These are phyloP conservation scores for Amauroascus verrucosus DNA, from an alignment of 2,329 filamentous ascomycete species.

Conservation along the genomic window DNA sequence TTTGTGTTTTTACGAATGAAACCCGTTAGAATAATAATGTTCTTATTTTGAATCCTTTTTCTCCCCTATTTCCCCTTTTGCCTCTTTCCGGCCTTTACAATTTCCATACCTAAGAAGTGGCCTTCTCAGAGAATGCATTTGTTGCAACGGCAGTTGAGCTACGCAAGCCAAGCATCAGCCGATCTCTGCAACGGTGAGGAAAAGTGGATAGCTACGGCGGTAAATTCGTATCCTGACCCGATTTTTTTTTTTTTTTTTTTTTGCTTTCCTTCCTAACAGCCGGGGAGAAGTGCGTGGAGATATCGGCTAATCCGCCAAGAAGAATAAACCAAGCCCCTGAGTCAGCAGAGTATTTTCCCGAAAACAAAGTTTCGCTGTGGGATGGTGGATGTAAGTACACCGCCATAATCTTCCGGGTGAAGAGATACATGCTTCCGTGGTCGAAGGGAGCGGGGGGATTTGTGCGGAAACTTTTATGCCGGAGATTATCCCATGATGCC, in stretches of 20 bases:
- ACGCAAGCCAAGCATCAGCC: constrained; percentile 4
- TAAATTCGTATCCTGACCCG: constrained; percentile 3
- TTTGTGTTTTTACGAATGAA: too few relatives aligned
- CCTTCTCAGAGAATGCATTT: neutral
- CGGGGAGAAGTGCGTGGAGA: neutral
- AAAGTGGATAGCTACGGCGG: constrained; percentile 8
- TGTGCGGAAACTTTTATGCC: neutral
- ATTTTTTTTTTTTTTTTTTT: too few relatives aligned
- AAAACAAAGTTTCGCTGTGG: neutral
- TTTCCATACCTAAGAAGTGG: too few relatives aligned
- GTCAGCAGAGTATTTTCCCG: neutral
- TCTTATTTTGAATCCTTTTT: neutral
- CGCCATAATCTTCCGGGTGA: neutral
- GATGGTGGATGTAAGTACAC: too few relatives aligned
- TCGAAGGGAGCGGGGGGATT: neutral
- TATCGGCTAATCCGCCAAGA: neutral
- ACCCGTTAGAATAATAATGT: neutral
- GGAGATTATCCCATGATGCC: too few relatives aligned
- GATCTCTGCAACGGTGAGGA: constrained; percentile 2
- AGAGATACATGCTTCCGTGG: neutral
- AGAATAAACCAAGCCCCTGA: neutral
- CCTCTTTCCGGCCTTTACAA: neutral
- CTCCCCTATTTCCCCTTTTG: neutral
- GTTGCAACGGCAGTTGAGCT: neutral
- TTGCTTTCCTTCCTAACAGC: too few relatives aligned